Percentiles rank a stretch among this genome's conserved stretches.
These are phyloP conservation scores for Pholiota adiposa DNA, from an alignment of 1,284 basidiomycete genomes.

Conservation along the genomic window DNA sequence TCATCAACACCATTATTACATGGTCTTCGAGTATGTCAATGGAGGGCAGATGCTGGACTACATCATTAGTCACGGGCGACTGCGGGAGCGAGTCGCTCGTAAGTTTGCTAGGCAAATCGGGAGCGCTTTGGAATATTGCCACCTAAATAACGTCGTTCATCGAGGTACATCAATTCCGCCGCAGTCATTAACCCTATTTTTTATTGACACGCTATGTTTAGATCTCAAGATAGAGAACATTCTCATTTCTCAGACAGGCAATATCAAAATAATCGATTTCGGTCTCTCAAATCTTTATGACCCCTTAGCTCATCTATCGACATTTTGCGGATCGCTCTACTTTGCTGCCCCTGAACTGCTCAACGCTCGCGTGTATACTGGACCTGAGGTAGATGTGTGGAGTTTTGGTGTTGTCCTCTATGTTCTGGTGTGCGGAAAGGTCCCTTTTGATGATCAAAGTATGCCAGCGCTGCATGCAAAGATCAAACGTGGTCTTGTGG, in stretches of 20 bases:
- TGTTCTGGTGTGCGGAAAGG: conserved; percentile 97
- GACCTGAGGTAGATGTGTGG: conserved; percentile 99
- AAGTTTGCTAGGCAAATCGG: conserved; percentile 98
- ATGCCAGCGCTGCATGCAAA: conserved; percentile 99
- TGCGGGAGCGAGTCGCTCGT: conserved; percentile 92
- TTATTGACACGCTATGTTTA: conserved; percentile 23
- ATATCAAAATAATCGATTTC: conserved; percentile 99
- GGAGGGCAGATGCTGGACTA: conserved; percentile 99
- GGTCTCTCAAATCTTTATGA: conserved; percentile 97
- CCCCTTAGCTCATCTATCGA: conserved; percentile 82
- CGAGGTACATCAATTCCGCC: conserved; percentile 55
- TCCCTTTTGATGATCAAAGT: conserved; percentile 98
- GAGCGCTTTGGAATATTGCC: conserved; percentile 95
- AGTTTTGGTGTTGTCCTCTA: conserved; percentile 98
- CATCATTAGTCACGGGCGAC: conserved; percentile 97
- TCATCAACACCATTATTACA: conserved; percentile 97
- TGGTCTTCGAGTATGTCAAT: conserved; percentile 99
- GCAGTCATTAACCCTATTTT: conserved; percentile 14
- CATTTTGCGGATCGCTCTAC: conserved; percentile 97
- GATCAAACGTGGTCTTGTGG: conserved; percentile 96
- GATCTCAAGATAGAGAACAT: conserved; percentile 99
- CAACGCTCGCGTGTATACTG: conserved; percentile 95
- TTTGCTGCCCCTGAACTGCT: conserved; percentile 97
- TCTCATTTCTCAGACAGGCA: conserved; percentile 96
- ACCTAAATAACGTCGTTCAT: conserved; percentile 97